phyloP scores from a whole-genome alignment of 2,329 filamentous ascomycete species.

The Pseudogymnoascus sp. region DNA sequence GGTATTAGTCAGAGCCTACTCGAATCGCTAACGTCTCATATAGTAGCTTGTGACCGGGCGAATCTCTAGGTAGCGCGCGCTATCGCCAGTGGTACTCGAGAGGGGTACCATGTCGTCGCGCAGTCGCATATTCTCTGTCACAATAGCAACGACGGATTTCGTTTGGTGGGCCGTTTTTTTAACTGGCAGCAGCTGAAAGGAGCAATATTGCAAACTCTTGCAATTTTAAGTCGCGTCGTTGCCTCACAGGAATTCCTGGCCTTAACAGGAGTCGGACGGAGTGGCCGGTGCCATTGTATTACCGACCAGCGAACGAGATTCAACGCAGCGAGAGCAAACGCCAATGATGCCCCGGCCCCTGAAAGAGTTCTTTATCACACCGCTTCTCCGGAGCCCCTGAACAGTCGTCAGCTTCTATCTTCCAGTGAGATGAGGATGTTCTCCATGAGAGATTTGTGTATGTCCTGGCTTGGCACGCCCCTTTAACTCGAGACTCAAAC shows the following conservation, averaged over 20 bases:
- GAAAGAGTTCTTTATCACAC: neutral
- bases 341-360: neutral
- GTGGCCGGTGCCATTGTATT: neutral
- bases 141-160: neutral
- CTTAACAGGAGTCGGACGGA: neutral
- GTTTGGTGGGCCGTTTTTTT: neutral
- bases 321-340: neutral
- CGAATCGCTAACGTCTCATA: neutral
- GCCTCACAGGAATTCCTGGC: neutral
- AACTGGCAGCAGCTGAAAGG: neutral
- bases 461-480: neutral
- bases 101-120: neutral
- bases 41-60: neutral
- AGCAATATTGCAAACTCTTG: neutral
- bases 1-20: neutral
- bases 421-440: neutral
- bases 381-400: neutral
- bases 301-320: neutral
- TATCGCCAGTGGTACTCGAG: neutral
- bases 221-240: neutral
- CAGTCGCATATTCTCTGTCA: neutral
- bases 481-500: neutral
- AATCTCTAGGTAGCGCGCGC: neutral
- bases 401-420: neutral
- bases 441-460: neutral